Evolutionary conservation across 441 rosid species (phyloP).

Genomic region (Breynia disticha): DNA sequence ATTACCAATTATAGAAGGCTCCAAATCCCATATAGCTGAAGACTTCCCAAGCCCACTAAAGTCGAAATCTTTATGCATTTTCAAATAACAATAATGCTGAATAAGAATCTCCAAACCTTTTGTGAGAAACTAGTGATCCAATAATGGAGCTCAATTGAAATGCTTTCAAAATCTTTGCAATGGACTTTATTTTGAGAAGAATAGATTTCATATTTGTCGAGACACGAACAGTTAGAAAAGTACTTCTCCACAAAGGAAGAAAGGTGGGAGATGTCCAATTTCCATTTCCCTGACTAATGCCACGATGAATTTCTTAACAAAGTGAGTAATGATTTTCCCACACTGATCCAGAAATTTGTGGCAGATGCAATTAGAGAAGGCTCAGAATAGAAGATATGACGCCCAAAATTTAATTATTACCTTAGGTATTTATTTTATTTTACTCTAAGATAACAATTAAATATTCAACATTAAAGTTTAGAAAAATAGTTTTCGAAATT

Average conservation of each 20-base stretch:
- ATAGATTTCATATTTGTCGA: conserved; percentile 16
- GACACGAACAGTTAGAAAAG: conserved; percentile 39
- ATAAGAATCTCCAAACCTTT: conserved; percentile 40
- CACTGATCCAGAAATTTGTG: conserved; percentile 49
- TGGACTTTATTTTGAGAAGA: conserved; percentile 9
- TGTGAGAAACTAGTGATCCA: conserved; percentile 30
- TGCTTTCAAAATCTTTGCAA: conserved; percentile 22
- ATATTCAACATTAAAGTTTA: no score
- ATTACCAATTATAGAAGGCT: not conserved
- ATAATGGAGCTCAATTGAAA: conserved; percentile 21
- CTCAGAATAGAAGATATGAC: conserved; percentile 40
- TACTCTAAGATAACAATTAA: no score
- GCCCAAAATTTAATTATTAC: no score
- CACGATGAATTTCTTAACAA: conserved; percentile 26
- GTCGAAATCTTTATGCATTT: conserved; percentile 32
- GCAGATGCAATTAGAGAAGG: conserved; percentile 43
- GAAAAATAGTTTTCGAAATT: no score
- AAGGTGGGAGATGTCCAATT: conserved; percentile 5
- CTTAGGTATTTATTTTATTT: no score
- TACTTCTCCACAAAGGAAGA: conserved; percentile 15
- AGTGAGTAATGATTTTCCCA: conserved; percentile 50
- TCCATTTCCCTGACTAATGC: conserved; percentile 15
- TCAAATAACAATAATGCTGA: conserved; percentile 28
- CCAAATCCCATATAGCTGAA: conserved; percentile 1
- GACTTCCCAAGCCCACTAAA: conserved; percentile 24